A percentile compares a stretch with the other conserved stretches of the same genome.
phyloP scores from a whole-genome alignment of 1,284 basidiomycete genomes.

The Cutaneotrichosporon sp. region DNA sequence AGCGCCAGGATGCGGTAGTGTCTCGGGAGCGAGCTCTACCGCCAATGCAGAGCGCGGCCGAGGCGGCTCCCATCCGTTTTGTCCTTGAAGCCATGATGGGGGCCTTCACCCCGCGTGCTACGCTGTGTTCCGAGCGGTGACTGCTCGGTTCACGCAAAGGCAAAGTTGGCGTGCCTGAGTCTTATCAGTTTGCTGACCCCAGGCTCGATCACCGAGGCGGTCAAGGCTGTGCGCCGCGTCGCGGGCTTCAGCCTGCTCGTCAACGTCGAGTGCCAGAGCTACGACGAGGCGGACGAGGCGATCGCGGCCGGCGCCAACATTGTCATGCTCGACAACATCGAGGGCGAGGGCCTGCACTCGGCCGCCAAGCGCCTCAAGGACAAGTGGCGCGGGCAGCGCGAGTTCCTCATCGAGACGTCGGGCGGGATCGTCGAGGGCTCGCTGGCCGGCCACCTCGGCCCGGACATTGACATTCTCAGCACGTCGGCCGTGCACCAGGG shows the following conservation, averaged over 20 bases:
- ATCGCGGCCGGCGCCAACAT: slow-evolving; percentile 96
- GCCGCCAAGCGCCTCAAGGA: slow-evolving; percentile 72
- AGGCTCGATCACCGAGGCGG: slow-evolving; percentile 86
- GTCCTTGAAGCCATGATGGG: no score
- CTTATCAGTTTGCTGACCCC: background rate
- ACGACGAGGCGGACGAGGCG: slow-evolving; percentile 91
- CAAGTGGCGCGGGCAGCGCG: slow-evolving; percentile 61
- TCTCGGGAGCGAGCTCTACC: no score
- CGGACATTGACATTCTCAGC: slow-evolving; percentile 90
- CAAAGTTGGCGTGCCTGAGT: background rate
- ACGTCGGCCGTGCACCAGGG: slow-evolving; percentile 85
- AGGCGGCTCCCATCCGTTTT: no score
- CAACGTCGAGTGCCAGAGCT: slow-evolving; percentile 89
- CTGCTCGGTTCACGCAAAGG: no score
- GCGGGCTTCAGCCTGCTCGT: slow-evolving; percentile 91
- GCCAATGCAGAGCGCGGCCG: no score
- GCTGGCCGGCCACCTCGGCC: slow-evolving; percentile 54
- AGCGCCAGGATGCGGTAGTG: no score
- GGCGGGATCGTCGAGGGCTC: slow-evolving; percentile 83
- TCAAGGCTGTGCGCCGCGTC: slow-evolving; percentile 79
- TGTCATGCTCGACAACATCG: slow-evolving; percentile 97
- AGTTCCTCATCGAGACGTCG: slow-evolving; percentile 86
- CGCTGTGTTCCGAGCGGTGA: no score
- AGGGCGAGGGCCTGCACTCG: slow-evolving; percentile 68
- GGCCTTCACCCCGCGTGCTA: no score